Evolutionary conservation across 345 rosid genomes (phyloP).

Genomic region (Eucalyptus fibrosa): DNA sequence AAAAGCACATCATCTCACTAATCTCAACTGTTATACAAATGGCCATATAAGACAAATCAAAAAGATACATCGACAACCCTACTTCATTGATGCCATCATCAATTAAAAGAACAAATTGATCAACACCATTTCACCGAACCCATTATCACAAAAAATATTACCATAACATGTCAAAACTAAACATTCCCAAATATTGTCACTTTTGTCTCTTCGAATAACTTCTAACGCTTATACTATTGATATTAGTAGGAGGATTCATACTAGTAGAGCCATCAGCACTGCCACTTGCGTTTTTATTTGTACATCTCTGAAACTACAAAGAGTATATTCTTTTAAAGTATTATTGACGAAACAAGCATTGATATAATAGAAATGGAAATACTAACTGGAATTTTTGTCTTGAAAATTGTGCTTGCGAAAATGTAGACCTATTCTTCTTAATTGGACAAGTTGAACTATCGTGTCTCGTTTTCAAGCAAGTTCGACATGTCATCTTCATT

Average conservation of each 20-base stretch:
- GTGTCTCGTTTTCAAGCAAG: not conserved
- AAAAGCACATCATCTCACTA: too few relatives aligned
- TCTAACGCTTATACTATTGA: accelerated
- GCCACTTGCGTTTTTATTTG: not conserved
- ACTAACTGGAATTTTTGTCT: not conserved
- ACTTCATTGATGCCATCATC: too few relatives aligned
- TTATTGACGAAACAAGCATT: not conserved
- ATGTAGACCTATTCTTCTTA: not conserved
- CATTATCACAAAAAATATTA: too few relatives aligned
- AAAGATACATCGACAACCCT: too few relatives aligned
- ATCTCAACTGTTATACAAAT: too few relatives aligned
- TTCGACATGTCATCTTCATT: not conserved
- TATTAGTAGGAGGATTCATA: too few relatives aligned
- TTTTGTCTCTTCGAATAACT: too few relatives aligned
- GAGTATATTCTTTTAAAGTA: not conserved
- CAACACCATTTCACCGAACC: too few relatives aligned
- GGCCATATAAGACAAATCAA: too few relatives aligned
- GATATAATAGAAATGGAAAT: not conserved
- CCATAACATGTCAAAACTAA: too few relatives aligned
- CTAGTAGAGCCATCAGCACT: not conserved
- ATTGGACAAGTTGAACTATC: not conserved
- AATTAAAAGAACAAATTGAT: too few relatives aligned
- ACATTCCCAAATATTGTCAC: too few relatives aligned
- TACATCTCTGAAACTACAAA: not conserved
- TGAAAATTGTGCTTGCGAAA: not conserved